A percentile compares a stretch with the other conserved stretches of the same genome.
These are phyloP conservation scores for Saururus chinensis DNA, from an alignment of 164 flowering plant species.

Conservation along the genomic window DNA sequence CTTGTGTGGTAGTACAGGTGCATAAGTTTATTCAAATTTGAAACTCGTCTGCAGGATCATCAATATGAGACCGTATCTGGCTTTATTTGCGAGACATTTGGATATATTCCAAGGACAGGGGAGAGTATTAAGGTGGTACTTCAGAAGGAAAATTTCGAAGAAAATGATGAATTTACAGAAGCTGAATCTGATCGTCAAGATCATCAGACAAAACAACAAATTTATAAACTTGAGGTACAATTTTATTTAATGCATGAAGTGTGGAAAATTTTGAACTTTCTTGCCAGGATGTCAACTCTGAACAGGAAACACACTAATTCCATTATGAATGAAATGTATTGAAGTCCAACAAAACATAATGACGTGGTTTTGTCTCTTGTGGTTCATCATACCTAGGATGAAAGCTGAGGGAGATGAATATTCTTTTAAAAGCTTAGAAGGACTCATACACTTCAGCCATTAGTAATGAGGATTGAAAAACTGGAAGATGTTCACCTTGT, in stretches of 20 bases:
- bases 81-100: slow-evolving; percentile 89
- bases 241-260: not conserved
- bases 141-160: slow-evolving; percentile 60
- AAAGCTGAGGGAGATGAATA: no score
- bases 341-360: no score
- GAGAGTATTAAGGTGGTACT: slow-evolving; percentile 82
- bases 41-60: slow-evolving; percentile 51
- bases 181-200: slow-evolving; percentile 47
- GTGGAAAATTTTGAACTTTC: not conserved
- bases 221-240: slow-evolving; percentile 87
- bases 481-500: no score
- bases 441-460: no score
- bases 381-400: no score
- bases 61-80: slow-evolving; percentile 99
- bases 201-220: slow-evolving; percentile 47
- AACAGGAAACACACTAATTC: no score
- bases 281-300: not conserved
- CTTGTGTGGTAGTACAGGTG: no score
- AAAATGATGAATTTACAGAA: slow-evolving; percentile 37
- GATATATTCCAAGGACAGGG: slow-evolving; percentile 94
- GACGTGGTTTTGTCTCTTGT: no score
- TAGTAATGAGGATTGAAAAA: no score
- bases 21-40: not conserved
- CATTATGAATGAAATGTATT: no score
- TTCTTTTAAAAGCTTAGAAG: no score